phyloP scores from a whole-genome alignment of 768 basidiomycete genomes.

The Leucocoprinus leucothites region DNA sequence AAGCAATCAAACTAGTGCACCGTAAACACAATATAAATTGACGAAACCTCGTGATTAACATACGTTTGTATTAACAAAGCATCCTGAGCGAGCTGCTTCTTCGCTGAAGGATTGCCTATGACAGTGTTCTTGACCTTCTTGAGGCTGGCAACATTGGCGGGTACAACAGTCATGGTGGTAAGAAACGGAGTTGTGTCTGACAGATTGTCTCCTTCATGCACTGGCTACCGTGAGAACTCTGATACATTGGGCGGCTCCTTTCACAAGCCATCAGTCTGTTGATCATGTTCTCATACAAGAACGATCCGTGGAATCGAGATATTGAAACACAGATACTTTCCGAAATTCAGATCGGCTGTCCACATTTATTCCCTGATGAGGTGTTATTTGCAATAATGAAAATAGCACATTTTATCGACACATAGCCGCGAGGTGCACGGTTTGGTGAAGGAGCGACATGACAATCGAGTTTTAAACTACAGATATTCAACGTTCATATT shows the following conservation, averaged over 20 bases:
- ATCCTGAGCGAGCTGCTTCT: slow-evolving; percentile 55
- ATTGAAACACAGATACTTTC: no score
- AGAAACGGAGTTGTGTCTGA: slow-evolving; percentile 1
- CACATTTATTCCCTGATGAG: no score
- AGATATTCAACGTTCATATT: not conserved
- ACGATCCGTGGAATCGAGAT: no score
- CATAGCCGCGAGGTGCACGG: no score
- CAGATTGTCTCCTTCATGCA: not conserved
- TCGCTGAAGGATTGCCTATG: slow-evolving; percentile 78
- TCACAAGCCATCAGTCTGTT: no score
- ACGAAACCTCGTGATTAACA: slow-evolving; percentile 17
- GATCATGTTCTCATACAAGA: no score
- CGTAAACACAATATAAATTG: slow-evolving; percentile 4
- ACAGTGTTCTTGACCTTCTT: slow-evolving; percentile 73
- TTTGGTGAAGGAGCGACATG: no score
- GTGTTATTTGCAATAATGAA: no score
- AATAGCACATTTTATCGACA: no score
- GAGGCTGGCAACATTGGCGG: slow-evolving; percentile 32
- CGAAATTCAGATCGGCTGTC: no score
- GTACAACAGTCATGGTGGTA: slow-evolving; percentile 11
- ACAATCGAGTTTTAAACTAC: no score
- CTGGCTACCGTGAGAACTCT: not conserved
- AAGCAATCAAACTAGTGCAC: slow-evolving; percentile 56
- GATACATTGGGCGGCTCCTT: not conserved
- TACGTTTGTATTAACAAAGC: slow-evolving; percentile 53